Conservation (phyloP, 2,329 filamentous ascomycete genomes). For the Alternaria brassicicola region DNA sequence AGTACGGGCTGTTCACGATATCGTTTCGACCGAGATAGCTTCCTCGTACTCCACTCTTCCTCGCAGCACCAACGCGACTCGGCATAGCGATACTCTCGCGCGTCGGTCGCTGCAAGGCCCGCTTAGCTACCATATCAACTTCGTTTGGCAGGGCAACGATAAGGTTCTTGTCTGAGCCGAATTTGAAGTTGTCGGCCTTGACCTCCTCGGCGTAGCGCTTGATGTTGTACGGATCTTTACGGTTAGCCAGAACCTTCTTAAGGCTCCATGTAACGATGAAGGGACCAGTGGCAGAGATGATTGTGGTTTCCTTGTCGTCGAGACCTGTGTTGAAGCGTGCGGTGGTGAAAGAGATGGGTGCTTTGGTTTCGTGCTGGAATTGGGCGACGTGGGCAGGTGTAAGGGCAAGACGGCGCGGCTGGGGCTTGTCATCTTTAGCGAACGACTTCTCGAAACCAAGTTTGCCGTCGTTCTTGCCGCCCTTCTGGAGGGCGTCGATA, state of each 20-base stretch:
- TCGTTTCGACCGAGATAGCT: conserved; percentile 81
- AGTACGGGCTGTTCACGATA: conserved; percentile 77
- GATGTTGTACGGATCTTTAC: conserved; percentile 91
- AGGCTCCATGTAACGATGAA: conserved; percentile 97
- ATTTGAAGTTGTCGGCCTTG: conserved; percentile 98
- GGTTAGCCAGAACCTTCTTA: conserved; percentile 82
- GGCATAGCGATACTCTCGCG: conserved; percentile 84
- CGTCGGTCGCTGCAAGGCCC: conserved; percentile 83
- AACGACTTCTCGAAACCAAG: conserved; percentile 97
- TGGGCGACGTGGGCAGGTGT: conserved; percentile 93
- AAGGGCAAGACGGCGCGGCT: conserved; percentile 86
- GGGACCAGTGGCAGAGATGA: conserved; percentile 94
- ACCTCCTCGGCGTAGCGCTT: conserved; percentile 95
- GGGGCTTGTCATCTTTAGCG: conserved; percentile 89
- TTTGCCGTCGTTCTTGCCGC: conserved; percentile 95
- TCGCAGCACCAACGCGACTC: conserved; percentile 54
- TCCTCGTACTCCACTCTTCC: conserved; percentile 53
- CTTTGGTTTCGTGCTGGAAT: conserved; percentile 94
- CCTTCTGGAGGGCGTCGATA: conserved; percentile 87
- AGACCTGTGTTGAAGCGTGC: conserved; percentile 93
- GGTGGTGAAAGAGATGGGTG: conserved; percentile 83
- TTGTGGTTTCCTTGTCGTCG: conserved; percentile 82
- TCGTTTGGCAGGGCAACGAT: conserved; percentile 97
- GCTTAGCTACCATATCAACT: conserved; percentile 95
- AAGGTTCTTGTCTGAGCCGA: conserved; percentile 95